Base-by-base conservation (phyloP, 805 yeast genomes). In the Starmerella potacharoeniae region DNA sequence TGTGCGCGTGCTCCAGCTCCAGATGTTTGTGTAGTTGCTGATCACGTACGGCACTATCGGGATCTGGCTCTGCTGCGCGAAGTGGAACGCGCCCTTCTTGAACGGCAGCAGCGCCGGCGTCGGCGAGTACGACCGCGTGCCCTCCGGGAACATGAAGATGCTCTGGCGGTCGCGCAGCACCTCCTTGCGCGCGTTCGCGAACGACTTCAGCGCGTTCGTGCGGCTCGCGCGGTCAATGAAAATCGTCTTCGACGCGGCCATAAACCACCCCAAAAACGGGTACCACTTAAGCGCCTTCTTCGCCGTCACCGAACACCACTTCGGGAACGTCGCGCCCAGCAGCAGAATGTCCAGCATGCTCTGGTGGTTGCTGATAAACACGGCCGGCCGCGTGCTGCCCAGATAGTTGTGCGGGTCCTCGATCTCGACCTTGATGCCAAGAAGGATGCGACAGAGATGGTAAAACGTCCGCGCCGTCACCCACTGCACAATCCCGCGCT, bases 31-130 rank as follows among this genome's bases (percentile, higher is more conserved):
- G 53, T 95, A 86, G 73, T 93, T 93, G 35, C 91, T 80, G 9
- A 87, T 89, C 13, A 87, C 95, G 51, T 85, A 74, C 8, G 99
- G 98, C 29, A 93, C 80, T 51, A 93, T 75, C 17, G 97, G 97
- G 39, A 91, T 82, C 43, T 80, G 81, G 6, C 95, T 95, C 70
- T 89, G 95, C 59, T 86, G 84, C 7, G 99, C 99, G 66, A 93
- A 77, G 70, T 93, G 97, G 81, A 93, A 93, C 0, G 97, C 97
- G 54, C 99, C 99, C 68, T 93, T 93, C 71, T 93, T 93, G 73
- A 93, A 88, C 0, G 95, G 95, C 50, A 88, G 75, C 67, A 93
- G 71, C 4, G 76, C 80, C 51, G 95, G 83, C 37, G 75, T 76
- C 29, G 78, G 70, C 10, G 84, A 71, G 60, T 83, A 85, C 0